Evolutionary conservation across 495 filamentous ascomycete species (phyloP).

Genomic region (Friedmanniomyces simplex): DNA sequence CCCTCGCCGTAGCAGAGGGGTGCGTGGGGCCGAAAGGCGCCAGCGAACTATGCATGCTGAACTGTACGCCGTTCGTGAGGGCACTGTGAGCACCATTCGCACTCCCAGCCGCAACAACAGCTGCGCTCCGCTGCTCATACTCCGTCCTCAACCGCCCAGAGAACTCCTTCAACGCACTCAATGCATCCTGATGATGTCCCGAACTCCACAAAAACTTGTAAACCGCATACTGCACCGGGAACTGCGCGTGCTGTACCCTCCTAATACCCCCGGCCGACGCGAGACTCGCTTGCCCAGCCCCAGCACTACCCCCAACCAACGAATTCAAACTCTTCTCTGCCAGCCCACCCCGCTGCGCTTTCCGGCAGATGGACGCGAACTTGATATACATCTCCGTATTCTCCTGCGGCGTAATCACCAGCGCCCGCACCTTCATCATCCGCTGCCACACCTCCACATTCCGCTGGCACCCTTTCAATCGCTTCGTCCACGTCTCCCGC

Average conservation of each 20-base stretch:
- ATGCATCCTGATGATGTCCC: slow-evolving; percentile 56
- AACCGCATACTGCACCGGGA: slow-evolving; percentile 76
- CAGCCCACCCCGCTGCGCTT: slow-evolving; percentile 87
- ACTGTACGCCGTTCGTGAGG: slow-evolving; percentile 51
- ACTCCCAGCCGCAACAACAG: slow-evolving; percentile 36
- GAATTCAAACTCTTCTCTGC: slow-evolving; percentile 90
- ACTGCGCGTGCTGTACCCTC: slow-evolving; percentile 25
- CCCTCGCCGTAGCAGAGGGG: slow-evolving; percentile 7
- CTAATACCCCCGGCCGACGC: slow-evolving; percentile 26
- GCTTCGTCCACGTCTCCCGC: slow-evolving; percentile 88
- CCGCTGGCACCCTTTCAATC: slow-evolving; percentile 86
- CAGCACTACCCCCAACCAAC: slow-evolving; percentile 41
- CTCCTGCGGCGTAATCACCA: slow-evolving; percentile 81
- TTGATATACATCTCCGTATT: slow-evolving; percentile 99
- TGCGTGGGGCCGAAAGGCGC: slow-evolving; percentile 23
- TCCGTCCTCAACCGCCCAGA: slow-evolving; percentile 67
- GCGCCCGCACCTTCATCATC: slow-evolving; percentile 87
- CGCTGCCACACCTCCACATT: slow-evolving; percentile 98
- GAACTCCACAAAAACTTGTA: slow-evolving; percentile 92
- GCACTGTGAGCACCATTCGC: slow-evolving; percentile 34
- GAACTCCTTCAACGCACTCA: slow-evolving; percentile 72
- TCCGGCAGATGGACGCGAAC: slow-evolving; percentile 93
- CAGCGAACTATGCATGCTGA: slow-evolving; percentile 26
- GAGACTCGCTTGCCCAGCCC: slow-evolving; percentile 37
- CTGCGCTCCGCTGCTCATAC: slow-evolving; percentile 47